Percentiles rank a stretch among this genome's conserved stretches.
phyloP scores from a whole-genome alignment of 208 protist genomes.

The Crithidia thermophila region DNA sequence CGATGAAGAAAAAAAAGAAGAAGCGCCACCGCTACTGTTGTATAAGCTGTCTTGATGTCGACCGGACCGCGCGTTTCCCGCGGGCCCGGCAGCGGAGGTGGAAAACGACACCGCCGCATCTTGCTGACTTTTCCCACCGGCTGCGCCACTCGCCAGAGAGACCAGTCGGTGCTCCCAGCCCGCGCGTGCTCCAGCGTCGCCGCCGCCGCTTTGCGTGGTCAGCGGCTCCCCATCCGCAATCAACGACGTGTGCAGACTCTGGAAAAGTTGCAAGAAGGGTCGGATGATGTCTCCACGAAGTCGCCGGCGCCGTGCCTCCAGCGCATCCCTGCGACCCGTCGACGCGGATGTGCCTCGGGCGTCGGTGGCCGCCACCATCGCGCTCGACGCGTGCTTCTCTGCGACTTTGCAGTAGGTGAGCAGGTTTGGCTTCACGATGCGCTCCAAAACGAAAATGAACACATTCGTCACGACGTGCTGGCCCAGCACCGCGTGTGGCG shows the following conservation, averaged over 20 bases:
- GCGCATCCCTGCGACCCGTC: slow-evolving; percentile 14
- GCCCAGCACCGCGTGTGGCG: slow-evolving; percentile 60
- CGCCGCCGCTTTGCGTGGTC: not conserved
- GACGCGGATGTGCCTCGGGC: not conserved
- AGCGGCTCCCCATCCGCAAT: slow-evolving; percentile 33
- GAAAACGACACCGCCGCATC: too few species aligned
- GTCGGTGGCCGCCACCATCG: not conserved
- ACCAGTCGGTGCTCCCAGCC: not conserved
- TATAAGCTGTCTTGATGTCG: not conserved
- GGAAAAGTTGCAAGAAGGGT: slow-evolving; percentile 54
- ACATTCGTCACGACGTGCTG: slow-evolving; percentile 79
- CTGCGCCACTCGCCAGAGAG: too few species aligned
- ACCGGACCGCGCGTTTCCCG: not conserved
- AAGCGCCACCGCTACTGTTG: not conserved
- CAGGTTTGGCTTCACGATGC: slow-evolving; percentile 65
- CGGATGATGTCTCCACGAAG: slow-evolving; percentile 57
- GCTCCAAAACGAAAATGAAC: slow-evolving; percentile 64
- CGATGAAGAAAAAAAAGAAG: not conserved
- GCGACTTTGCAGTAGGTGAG: slow-evolving; percentile 36
- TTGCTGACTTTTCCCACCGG: not conserved
- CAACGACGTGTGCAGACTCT: slow-evolving; percentile 51
- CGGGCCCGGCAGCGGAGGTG: too few species aligned
- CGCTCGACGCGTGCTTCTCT: slow-evolving; percentile 18
- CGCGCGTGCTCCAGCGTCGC: not conserved
- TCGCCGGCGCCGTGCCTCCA: slow-evolving; percentile 33